These are phyloP conservation scores for Selaginella tamariscina DNA, from an alignment of 75 land plant species.

Conservation along the genomic window DNA sequence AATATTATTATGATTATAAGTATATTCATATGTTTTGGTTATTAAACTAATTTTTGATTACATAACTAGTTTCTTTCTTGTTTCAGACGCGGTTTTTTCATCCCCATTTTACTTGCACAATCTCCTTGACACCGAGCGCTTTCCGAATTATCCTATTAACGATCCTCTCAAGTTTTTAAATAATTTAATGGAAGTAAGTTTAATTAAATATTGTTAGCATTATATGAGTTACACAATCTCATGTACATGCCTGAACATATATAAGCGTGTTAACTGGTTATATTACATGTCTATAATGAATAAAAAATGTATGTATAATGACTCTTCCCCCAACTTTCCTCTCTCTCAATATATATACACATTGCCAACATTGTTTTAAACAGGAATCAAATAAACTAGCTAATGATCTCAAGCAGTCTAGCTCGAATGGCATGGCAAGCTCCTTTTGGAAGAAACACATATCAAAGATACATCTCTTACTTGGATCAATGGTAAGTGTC, in stretches of 20 bases:
- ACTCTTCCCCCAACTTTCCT: too few relatives aligned
- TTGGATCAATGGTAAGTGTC: slow-evolving; percentile 15
- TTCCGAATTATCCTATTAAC: slow-evolving; percentile 40
- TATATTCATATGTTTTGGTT: too few relatives aligned
- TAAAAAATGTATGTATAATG: too few relatives aligned
- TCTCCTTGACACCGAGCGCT: slow-evolving; percentile 34
- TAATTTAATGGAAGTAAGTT: slow-evolving; percentile 27
- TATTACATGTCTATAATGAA: too few relatives aligned
- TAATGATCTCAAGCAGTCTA: background rate
- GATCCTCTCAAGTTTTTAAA: slow-evolving; percentile 33
- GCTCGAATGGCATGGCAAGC: slow-evolving; percentile 5
- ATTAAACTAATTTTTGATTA: background rate
- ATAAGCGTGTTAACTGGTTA: too few relatives aligned
- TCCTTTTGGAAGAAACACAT: slow-evolving; percentile 28
- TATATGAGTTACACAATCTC: too few relatives aligned
- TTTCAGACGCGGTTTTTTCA: slow-evolving; percentile 32
- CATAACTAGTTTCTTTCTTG: background rate
- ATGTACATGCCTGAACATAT: too few relatives aligned
- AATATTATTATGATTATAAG: slow-evolving; percentile 3
- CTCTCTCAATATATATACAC: background rate
- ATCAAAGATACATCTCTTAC: slow-evolving; percentile 26
- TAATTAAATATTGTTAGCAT: background rate
- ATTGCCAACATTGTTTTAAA: background rate
- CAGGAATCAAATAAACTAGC: background rate
- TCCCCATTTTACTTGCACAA: slow-evolving; percentile 42